Evolutionary conservation across 1,284 basidiomycete species (phyloP).

Genomic region (Phenoliferia sp.): DNA sequence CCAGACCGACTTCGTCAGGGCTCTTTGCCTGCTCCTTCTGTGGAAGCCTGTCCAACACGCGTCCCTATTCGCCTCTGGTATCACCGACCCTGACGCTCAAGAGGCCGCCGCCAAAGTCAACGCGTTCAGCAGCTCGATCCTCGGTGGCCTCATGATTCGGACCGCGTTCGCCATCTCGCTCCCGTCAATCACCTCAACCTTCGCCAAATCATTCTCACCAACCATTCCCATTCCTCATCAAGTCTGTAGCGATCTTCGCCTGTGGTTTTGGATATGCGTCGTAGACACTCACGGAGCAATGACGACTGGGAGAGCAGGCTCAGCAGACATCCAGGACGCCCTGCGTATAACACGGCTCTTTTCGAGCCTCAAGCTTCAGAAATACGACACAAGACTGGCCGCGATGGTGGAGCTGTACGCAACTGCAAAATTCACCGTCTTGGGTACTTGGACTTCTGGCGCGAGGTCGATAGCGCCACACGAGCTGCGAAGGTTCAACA

Average conservation of each 20-base stretch:
- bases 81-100: neutral
- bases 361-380: slow-evolving; percentile 16
- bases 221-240: neutral
- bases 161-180: neutral
- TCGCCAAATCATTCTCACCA: neutral
- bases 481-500: slow-evolving; percentile 18
- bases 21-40: slow-evolving; percentile 6
- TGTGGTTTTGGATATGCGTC: slow-evolving; percentile 22
- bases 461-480: slow-evolving; percentile 14
- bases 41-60: slow-evolving; percentile 18
- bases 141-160: neutral
- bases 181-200: slow-evolving; percentile 1
- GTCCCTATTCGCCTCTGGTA: neutral
- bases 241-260: slow-evolving; percentile 4
- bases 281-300: slow-evolving; percentile 26
- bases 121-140: neutral
- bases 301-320: slow-evolving; percentile 17
- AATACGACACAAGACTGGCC: slow-evolving; percentile 21
- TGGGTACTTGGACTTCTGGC: neutral
- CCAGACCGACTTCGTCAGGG: slow-evolving; percentile 7
- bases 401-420: slow-evolving; percentile 27
- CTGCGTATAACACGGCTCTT: slow-evolving; percentile 17
- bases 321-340: slow-evolving; percentile 18
- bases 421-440: neutral
- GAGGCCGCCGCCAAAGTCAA: slow-evolving; percentile 13